Evolutionary conservation across 2,329 filamentous ascomycete genomes (phyloP).

Genomic region (Helotiales sp.): DNA sequence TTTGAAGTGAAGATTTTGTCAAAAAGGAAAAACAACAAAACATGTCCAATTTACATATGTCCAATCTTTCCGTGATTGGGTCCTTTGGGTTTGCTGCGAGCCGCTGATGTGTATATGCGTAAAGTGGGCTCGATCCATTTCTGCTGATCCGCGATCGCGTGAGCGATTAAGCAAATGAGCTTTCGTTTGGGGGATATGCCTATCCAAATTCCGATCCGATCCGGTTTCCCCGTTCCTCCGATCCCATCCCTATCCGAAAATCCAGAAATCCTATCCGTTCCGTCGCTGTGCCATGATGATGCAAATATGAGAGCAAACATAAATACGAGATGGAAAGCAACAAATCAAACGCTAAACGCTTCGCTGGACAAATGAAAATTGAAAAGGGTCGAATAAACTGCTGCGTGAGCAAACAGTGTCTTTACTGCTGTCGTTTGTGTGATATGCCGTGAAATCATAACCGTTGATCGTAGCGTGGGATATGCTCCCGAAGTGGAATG

Average conservation of each 20-base stretch:
- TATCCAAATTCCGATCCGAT: constrained; percentile 4
- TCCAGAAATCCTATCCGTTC: constrained; percentile 16
- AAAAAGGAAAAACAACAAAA: neutral
- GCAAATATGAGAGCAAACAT: constrained; percentile 33
- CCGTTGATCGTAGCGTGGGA: constrained; percentile 22
- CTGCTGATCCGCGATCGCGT: constrained; percentile 14
- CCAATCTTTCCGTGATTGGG: constrained; percentile 16
- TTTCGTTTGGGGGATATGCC: constrained; percentile 9
- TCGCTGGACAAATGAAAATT: constrained; percentile 31
- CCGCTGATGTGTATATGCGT: constrained; percentile 10
- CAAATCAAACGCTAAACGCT: constrained; percentile 9
- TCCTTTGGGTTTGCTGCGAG: constrained; percentile 27
- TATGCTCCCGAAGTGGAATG: constrained; percentile 2
- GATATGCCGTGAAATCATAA: constrained; percentile 36
- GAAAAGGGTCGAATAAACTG: constrained; percentile 45
- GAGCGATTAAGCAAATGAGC: constrained; percentile 14
- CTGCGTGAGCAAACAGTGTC: constrained; percentile 56
- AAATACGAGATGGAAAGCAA: constrained; percentile 40
- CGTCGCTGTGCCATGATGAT: constrained; percentile 23
- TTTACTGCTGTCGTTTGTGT: constrained; percentile 41
- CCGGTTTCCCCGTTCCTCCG: constrained; percentile 14
- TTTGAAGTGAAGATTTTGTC: neutral
- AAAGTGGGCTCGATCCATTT: constrained; percentile 15
- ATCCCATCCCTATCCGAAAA: constrained; percentile 10
- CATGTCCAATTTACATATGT: constrained; percentile 34